Conservation (phyloP, 2,329 filamentous ascomycete species). For the Triangularia verruculosa region DNA sequence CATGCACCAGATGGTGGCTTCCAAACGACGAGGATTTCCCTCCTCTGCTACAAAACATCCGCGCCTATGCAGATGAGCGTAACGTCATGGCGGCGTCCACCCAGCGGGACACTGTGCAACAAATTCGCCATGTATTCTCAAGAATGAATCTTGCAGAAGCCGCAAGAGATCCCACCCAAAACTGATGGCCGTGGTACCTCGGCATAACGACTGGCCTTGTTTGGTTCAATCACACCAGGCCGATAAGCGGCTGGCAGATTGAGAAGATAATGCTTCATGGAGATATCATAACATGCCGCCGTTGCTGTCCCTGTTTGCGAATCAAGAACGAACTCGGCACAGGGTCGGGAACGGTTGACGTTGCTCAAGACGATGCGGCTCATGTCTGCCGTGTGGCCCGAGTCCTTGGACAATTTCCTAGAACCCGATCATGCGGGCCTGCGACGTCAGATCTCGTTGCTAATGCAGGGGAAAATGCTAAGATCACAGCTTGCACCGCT, state of each 20-base stretch:
- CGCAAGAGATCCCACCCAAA: background rate
- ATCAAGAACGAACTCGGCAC: background rate
- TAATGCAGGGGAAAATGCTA: slow-evolving; percentile 28
- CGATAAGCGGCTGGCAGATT: background rate
- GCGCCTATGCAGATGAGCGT: slow-evolving; percentile 77
- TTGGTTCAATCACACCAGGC: background rate
- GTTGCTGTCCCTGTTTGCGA: background rate
- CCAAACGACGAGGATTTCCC: slow-evolving; percentile 75
- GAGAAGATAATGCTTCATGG: background rate
- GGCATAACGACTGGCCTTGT: background rate
- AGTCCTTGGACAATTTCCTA: slow-evolving; percentile 24
- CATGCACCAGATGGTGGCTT: slow-evolving; percentile 83
- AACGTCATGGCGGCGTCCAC: slow-evolving; percentile 57
- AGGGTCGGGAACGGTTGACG: slow-evolving; percentile 18
- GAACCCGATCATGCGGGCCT: slow-evolving; percentile 28
- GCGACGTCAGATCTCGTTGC: slow-evolving; percentile 26
- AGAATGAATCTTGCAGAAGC: slow-evolving; percentile 52
- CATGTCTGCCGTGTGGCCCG: slow-evolving; percentile 21
- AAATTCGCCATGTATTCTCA: slow-evolving; percentile 72
- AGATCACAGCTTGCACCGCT: slow-evolving; percentile 22
- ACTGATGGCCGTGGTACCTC: background rate
- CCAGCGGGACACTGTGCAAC: slow-evolving; percentile 64
- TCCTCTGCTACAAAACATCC: slow-evolving; percentile 70
- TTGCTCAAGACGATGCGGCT: slow-evolving; percentile 28
- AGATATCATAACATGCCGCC: too few relatives aligned